These are phyloP conservation scores for Schwanniomyces occidentalis DNA, from an alignment of 805 yeast genomes.

Conservation along the genomic window DNA sequence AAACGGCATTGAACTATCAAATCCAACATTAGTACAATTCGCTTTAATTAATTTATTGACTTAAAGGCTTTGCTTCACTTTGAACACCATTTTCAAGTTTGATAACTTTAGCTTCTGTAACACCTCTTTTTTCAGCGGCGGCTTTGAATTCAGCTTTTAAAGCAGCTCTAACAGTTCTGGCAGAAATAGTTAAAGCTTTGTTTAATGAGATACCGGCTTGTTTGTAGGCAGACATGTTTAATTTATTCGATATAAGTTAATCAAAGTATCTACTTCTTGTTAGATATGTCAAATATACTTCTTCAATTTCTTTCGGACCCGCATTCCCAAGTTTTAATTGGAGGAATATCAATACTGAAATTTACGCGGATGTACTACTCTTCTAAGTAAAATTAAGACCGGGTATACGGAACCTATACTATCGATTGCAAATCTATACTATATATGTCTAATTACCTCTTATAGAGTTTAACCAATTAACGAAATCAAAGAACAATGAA, in stretches of 20 bases:
- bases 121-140: slow-evolving; percentile 68
- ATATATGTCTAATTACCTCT: slow-evolving; percentile 19
- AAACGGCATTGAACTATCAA: too few species aligned
- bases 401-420: too few species aligned
- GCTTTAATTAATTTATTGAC: slow-evolving; percentile 5
- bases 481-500: slow-evolving; percentile 68
- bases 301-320: too few species aligned
- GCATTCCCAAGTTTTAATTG: slow-evolving; percentile 8
- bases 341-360: slow-evolving; percentile 3
- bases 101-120: slow-evolving; percentile 72
- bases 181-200: slow-evolving; percentile 89
- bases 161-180: slow-evolving; percentile 82
- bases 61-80: slow-evolving; percentile 40
- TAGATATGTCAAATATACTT: too few species aligned
- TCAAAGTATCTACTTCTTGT: too few species aligned
- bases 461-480: slow-evolving; percentile 74
- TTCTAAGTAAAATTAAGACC: slow-evolving; percentile 7
- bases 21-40: too few species aligned
- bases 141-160: slow-evolving; percentile 84
- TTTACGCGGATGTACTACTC: too few species aligned
- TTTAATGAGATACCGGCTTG: slow-evolving; percentile 61
- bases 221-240: slow-evolving; percentile 46
- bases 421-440: too few species aligned
- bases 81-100: slow-evolving; percentile 69
- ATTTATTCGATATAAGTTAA: not conserved